phyloP scores from a whole-genome alignment of 768 basidiomycete species.

The Rhodotorula babjevae region DNA sequence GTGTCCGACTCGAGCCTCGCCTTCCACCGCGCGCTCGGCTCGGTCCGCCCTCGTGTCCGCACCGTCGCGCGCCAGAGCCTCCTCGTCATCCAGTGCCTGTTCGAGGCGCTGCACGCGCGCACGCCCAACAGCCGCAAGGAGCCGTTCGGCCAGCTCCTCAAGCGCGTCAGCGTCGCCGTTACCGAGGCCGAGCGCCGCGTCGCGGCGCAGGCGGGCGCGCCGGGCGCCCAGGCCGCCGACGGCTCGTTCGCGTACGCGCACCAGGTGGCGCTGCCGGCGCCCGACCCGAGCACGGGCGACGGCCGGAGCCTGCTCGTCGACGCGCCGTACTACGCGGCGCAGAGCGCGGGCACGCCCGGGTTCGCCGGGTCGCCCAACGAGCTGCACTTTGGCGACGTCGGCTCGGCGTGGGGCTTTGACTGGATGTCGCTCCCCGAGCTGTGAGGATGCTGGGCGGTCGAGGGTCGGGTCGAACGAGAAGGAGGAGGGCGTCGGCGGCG shows the following conservation, averaged over 20 bases:
- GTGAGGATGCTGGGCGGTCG: neutral
- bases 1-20: conserved; percentile 8
- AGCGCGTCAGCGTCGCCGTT: conserved; percentile 22
- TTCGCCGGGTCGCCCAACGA: neutral
- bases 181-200: conserved; percentile 22
- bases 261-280: neutral
- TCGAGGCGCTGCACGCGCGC: conserved; percentile 21
- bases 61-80: conserved; percentile 25
- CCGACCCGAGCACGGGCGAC: neutral
- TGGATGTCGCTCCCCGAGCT: conserved; percentile 5
- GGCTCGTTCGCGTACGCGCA: neutral
- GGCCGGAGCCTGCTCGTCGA: neutral
- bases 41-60: conserved; percentile 19
- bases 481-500: neutral
- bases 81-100: conserved; percentile 31
- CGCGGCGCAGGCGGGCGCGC: neutral
- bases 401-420: conserved; percentile 9
- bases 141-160: conserved; percentile 22
- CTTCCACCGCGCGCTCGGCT: conserved; percentile 26
- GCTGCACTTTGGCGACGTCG: conserved; percentile 14
- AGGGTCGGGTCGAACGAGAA: neutral
- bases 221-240: neutral
- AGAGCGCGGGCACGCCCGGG: neutral
- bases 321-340: neutral
- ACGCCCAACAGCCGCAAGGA: neutral